phyloP scores from a whole-genome alignment of 768 basidiomycete species.

The Amanita fuliginea region DNA sequence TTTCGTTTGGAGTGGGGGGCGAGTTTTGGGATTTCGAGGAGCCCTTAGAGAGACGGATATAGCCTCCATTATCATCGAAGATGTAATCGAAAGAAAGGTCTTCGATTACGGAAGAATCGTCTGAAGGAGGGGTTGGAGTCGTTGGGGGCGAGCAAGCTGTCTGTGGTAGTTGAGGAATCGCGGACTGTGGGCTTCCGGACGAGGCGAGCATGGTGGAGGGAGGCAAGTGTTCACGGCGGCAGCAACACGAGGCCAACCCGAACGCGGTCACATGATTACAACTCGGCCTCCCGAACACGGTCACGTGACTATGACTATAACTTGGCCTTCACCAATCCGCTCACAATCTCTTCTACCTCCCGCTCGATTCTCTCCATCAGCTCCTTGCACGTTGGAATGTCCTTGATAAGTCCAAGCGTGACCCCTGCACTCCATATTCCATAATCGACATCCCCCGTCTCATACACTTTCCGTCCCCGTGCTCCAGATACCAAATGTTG shows the following conservation, averaged over 20 bases:
- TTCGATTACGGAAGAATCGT: constrained; percentile 49
- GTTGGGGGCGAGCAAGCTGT: constrained; percentile 27
- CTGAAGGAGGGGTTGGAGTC: constrained; percentile 36
- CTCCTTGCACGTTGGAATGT: constrained; percentile 74
- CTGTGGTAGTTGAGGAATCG: constrained; percentile 15
- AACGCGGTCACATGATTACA: constrained; percentile 20
- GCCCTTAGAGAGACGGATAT: constrained; percentile 46
- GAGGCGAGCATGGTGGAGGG: constrained; percentile 6
- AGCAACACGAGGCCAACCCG: neutral
- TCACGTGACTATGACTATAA: constrained; percentile 21
- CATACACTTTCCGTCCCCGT: constrained; percentile 66
- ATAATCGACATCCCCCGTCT: constrained; percentile 74
- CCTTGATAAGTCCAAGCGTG: constrained; percentile 61
- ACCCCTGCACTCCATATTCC: constrained; percentile 80
- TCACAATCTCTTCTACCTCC: constrained; percentile 64
- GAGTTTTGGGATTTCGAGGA: constrained; percentile 32
- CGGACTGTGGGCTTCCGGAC: constrained; percentile 9
- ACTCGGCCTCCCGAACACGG: constrained; percentile 6
- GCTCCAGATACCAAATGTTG: constrained; percentile 65
- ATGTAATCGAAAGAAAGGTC: constrained; percentile 62
- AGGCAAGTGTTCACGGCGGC: neutral
- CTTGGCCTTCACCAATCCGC: constrained; percentile 27
- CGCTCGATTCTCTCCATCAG: constrained; percentile 58
- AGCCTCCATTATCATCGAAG: constrained; percentile 42
- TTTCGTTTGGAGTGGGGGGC: constrained; percentile 34